Conservation (phyloP, 805 yeast species). For the Wickerhamomyces alni region DNA sequence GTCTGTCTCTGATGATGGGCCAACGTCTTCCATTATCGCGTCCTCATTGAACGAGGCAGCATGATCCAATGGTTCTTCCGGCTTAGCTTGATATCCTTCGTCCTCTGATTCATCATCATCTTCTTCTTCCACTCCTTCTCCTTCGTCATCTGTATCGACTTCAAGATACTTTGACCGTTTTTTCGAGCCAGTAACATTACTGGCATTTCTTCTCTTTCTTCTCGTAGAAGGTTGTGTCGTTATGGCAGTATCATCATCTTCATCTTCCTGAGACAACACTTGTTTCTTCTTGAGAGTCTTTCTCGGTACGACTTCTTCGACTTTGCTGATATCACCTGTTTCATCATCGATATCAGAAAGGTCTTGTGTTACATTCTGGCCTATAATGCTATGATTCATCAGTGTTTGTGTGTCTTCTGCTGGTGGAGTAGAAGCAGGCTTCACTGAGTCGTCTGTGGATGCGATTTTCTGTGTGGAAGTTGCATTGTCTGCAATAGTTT, state of each 20-base stretch:
- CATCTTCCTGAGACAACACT: neutral
- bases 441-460: neutral
- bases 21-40: too few relatives aligned
- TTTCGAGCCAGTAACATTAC: neutral
- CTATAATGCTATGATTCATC: constrained; percentile 7
- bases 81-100: neutral
- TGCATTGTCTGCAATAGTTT: neutral
- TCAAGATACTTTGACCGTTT: neutral
- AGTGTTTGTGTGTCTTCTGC: neutral
- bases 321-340: constrained; percentile 15
- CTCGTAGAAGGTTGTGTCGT: neutral
- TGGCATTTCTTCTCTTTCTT: neutral
- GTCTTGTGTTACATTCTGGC: constrained; percentile 21
- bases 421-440: neutral
- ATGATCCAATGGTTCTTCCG: too few relatives aligned
- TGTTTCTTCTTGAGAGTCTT: neutral
- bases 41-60: too few relatives aligned
- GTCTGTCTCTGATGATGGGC: too few relatives aligned
- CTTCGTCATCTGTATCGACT: neutral
- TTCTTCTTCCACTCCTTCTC: neutral
- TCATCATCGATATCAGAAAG: constrained; percentile 23
- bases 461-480: neutral
- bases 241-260: neutral
- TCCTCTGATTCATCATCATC: neutral
- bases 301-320: neutral